Percentiles rank a stretch among this genome's conserved stretches.
Conservation (phyloP, 2,329 filamentous ascomycete species). For the Xylariaceae sp. region DNA sequence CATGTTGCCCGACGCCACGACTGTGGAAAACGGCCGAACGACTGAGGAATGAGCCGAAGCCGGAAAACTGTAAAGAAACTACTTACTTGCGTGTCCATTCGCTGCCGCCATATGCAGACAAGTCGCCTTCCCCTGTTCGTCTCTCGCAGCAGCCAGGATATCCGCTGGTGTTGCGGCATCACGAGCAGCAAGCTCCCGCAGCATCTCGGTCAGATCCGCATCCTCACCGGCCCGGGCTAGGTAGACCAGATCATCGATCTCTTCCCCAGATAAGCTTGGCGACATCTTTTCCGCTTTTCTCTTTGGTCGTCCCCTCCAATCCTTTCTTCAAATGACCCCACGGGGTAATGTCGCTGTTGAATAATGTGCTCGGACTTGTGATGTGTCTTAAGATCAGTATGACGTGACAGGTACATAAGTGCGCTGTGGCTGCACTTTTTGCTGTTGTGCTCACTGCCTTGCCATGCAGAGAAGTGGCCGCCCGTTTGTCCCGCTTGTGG, state of each 20-base stretch:
- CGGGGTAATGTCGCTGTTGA: not conserved
- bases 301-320: not conserved
- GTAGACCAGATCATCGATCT: slow-evolving; percentile 92
- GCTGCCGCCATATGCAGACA: slow-evolving; percentile 91
- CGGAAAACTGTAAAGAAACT: slow-evolving; percentile 4
- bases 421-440: not conserved
- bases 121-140: slow-evolving; percentile 79
- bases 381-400: not conserved
- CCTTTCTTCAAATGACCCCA: not conserved
- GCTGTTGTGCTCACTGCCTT: slow-evolving; percentile 4
- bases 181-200: slow-evolving; percentile 67
- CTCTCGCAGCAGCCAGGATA: slow-evolving; percentile 73
- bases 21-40: not conserved
- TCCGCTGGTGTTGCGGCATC: slow-evolving; percentile 66
- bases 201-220: slow-evolving; percentile 65
- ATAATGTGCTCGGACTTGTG: not conserved
- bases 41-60: not conserved
- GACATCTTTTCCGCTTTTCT: slow-evolving; percentile 46
- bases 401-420: not conserved
- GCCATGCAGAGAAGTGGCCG: not conserved
- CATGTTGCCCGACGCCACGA: not conserved
- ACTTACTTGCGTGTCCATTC: slow-evolving; percentile 82
- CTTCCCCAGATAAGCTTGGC: slow-evolving; percentile 71
- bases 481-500: slow-evolving; percentile 8
- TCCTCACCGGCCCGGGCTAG: slow-evolving; percentile 80